These are phyloP conservation scores for Medicago ruthenica DNA, from an alignment of 306 rosid genomes.

Conservation along the genomic window DNA sequence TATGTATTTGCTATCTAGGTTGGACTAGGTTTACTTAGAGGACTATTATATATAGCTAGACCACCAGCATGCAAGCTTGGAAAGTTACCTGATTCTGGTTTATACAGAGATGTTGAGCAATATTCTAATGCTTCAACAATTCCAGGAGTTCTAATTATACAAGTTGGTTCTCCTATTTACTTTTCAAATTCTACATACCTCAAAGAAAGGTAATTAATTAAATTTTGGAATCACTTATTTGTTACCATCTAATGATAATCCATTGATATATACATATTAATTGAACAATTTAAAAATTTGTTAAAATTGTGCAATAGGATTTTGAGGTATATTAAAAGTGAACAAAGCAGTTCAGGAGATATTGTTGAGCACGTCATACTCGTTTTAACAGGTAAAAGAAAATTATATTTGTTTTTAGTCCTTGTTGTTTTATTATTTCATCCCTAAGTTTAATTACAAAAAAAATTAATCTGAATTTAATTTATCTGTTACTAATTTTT, in stretches of 20 bases:
- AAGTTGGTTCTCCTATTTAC: constrained; percentile 89
- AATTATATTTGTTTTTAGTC: background rate
- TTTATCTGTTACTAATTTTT: background rate
- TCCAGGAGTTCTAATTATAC: constrained; percentile 64
- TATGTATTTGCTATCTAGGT: constrained; percentile 53
- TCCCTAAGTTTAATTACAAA: background rate
- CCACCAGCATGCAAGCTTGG: constrained; percentile 84
- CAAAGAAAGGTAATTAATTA: constrained; percentile 67
- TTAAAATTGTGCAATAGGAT: constrained; percentile 55
- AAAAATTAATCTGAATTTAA: background rate
- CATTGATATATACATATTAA: background rate
- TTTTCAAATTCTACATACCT: constrained; percentile 72
- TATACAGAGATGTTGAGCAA: constrained; percentile 75
- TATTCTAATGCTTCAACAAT: constrained; percentile 50
- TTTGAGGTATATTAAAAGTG: constrained; percentile 73
- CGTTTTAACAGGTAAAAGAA: constrained; percentile 71
- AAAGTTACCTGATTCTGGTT: constrained; percentile 52
- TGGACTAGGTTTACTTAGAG: constrained; percentile 69
- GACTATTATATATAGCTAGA: constrained; percentile 82
- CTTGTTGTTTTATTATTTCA: background rate
- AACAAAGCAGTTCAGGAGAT: constrained; percentile 46
- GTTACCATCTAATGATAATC: background rate
- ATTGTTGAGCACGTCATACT: constrained; percentile 60
- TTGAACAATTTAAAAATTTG: background rate
- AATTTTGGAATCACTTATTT: background rate